A percentile compares a stretch with the other conserved stretches of the same genome.
These are phyloP conservation scores for Teratosphaeria destructans DNA, from an alignment of 2,329 filamentous ascomycete species.

Conservation along the genomic window DNA sequence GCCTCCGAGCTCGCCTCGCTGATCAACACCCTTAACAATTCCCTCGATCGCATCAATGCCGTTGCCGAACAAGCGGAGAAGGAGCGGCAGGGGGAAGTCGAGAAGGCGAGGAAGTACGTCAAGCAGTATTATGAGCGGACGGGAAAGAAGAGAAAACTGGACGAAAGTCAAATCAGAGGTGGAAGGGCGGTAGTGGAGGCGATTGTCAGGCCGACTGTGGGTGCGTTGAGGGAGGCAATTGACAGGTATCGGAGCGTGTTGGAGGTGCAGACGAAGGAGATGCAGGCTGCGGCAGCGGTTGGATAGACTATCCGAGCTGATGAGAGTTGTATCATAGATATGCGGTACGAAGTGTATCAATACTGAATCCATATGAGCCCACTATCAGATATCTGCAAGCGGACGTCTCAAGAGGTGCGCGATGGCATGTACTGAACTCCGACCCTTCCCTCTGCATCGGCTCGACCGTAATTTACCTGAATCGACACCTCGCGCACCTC, in stretches of 20 bases:
- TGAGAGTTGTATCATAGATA: too few species aligned
- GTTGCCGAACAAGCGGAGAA: conserved; percentile 72
- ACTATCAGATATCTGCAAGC: too few species aligned
- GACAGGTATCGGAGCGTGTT: conserved; percentile 62
- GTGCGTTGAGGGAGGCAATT: conserved; percentile 59
- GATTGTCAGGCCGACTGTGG: conserved; percentile 64
- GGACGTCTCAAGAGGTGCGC: too few species aligned
- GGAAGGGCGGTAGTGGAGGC: conserved; percentile 65
- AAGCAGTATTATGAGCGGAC: conserved; percentile 61
- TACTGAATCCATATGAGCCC: too few species aligned
- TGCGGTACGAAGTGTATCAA: too few species aligned
- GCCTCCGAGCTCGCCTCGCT: conserved; percentile 72
- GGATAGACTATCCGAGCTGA: not conserved
- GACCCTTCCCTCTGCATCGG: too few species aligned
- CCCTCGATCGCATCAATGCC: conserved; percentile 65
- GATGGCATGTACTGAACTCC: too few species aligned
- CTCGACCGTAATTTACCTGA: too few species aligned
- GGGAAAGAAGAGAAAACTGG: conserved; percentile 54
- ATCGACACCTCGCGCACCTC: too few species aligned
- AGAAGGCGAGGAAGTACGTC: conserved; percentile 58
- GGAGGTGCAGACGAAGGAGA: conserved; percentile 40
- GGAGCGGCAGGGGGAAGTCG: conserved; percentile 54
- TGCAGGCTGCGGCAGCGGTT: not conserved
- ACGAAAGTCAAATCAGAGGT: conserved; percentile 60
- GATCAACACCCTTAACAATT: conserved; percentile 69